A percentile compares a stretch with the other conserved stretches of the same genome.
Conservation (phyloP, 768 basidiomycete genomes). For the Lentinula lateritia region DNA sequence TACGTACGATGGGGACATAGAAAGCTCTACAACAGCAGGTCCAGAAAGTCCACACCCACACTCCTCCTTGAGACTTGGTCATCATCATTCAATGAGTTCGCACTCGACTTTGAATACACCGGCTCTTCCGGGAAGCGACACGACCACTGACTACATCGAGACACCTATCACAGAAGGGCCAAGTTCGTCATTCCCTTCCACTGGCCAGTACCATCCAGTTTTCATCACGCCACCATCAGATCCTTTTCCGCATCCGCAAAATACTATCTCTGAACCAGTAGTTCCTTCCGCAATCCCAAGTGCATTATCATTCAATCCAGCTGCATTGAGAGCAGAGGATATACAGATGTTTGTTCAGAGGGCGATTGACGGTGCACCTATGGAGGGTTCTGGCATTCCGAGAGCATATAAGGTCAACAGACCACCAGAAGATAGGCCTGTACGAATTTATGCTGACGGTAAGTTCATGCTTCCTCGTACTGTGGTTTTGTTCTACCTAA, state of each 20-base stretch:
- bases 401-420: slow-evolving; percentile 78
- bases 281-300: slow-evolving; percentile 28
- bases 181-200: slow-evolving; percentile 12
- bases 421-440: slow-evolving; percentile 76
- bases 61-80: slow-evolving; percentile 19
- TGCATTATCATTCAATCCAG: slow-evolving; percentile 50
- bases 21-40: slow-evolving; percentile 65
- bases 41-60: slow-evolving; percentile 25
- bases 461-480: slow-evolving; percentile 16
- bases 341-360: slow-evolving; percentile 72
- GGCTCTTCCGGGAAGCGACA: slow-evolving; percentile 1
- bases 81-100: slow-evolving; percentile 40
- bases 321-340: slow-evolving; percentile 65
- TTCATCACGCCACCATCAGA: slow-evolving; percentile 17
- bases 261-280: slow-evolving; percentile 29
- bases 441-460: slow-evolving; percentile 95
- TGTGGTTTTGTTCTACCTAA: too few species aligned
- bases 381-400: slow-evolving; percentile 10
- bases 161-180: not conserved
- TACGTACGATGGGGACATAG: slow-evolving; percentile 88
- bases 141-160: not conserved
- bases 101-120: slow-evolving; percentile 50
- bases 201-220: slow-evolving; percentile 8
- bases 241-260: slow-evolving; percentile 22
- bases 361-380: slow-evolving; percentile 67